Conservation (phyloP, 495 filamentous ascomycete species). For the Podospora comata region DNA sequence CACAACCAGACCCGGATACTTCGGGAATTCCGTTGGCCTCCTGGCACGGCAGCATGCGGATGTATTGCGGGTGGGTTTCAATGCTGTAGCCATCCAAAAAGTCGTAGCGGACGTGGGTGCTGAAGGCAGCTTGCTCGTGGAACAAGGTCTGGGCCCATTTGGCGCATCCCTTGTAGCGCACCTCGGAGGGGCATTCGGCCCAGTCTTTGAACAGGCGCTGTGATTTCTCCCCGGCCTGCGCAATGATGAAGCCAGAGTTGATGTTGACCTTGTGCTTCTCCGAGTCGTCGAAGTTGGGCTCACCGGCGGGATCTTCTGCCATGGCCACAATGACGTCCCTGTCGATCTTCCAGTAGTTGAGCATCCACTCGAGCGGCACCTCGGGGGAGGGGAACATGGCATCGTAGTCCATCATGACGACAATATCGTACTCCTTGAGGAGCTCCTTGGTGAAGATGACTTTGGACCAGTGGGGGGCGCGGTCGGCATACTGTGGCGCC, state of each 20-base stretch:
- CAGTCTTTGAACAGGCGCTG: conserved; percentile 31
- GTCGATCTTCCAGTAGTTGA: conserved; percentile 52
- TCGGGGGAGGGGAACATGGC: conserved; percentile 48
- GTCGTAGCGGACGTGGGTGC: conserved; percentile 31
- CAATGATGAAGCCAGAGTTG: conserved; percentile 35
- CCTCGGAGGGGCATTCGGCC: conserved; percentile 32
- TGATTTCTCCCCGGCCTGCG: conserved; percentile 28
- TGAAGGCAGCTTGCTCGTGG: conserved; percentile 34
- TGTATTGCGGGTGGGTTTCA: conserved; percentile 23
- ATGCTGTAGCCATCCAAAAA: conserved; percentile 31
- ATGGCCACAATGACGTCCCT: conserved; percentile 43
- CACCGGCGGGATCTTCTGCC: conserved; percentile 38
- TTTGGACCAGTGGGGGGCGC: conserved; percentile 49
- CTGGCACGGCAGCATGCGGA: conserved; percentile 26
- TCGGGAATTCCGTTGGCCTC: conserved; percentile 34
- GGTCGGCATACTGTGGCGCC: conserved; percentile 32
- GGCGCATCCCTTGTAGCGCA: conserved; percentile 29
- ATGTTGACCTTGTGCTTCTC: conserved; percentile 20
- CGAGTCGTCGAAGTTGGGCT: conserved; percentile 22
- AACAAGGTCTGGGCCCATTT: conserved; percentile 27
- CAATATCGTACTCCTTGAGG: conserved; percentile 45
- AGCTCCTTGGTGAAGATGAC: conserved; percentile 46
- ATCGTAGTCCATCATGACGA: conserved; percentile 52
- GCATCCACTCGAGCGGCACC: conserved; percentile 52
- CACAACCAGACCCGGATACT: conserved; percentile 20